Conservation (phyloP, 108 stramenopile species). For the Fragilaria radians region DNA sequence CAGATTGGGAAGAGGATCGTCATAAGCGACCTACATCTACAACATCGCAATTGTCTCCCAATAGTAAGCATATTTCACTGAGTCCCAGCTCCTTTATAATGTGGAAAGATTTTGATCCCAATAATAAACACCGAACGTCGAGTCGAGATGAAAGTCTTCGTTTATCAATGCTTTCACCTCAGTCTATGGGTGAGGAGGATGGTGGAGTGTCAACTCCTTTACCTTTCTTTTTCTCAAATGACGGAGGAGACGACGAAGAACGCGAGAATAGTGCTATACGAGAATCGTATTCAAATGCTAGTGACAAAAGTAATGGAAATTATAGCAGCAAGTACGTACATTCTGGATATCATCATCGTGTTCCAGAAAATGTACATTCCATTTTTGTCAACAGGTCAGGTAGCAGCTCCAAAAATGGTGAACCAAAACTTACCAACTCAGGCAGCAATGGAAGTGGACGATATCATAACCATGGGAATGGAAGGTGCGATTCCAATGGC, state of each 20-base stretch:
- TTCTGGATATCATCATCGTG: not conserved
- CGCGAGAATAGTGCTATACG: constrained; percentile 27
- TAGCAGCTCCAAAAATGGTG: not conserved
- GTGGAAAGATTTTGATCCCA: constrained; percentile 32
- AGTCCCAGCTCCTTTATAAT: constrained; percentile 42
- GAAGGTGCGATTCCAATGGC: not conserved
- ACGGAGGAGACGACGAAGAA: constrained; percentile 19
- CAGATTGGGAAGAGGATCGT: constrained; percentile 40
- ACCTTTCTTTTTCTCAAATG: constrained; percentile 44
- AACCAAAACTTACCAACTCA: not conserved
- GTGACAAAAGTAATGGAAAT: not conserved
- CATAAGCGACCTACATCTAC: constrained; percentile 35
- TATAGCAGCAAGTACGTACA: not conserved
- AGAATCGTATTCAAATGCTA: not conserved
- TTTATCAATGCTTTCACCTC: constrained; percentile 56
- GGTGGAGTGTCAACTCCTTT: constrained; percentile 64
- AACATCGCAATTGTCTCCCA: constrained; percentile 23
- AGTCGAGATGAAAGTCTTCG: constrained; percentile 30
- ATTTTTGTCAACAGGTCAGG: not conserved
- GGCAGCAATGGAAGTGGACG: not conserved
- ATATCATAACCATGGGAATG: too few species aligned
- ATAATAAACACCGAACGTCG: not conserved
- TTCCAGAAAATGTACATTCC: not conserved
- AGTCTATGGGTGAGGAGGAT: constrained; percentile 34
- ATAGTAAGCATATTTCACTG: constrained; percentile 24